Conservation (phyloP, 441 rosid genomes). For the Theobroma grandiflorum region DNA sequence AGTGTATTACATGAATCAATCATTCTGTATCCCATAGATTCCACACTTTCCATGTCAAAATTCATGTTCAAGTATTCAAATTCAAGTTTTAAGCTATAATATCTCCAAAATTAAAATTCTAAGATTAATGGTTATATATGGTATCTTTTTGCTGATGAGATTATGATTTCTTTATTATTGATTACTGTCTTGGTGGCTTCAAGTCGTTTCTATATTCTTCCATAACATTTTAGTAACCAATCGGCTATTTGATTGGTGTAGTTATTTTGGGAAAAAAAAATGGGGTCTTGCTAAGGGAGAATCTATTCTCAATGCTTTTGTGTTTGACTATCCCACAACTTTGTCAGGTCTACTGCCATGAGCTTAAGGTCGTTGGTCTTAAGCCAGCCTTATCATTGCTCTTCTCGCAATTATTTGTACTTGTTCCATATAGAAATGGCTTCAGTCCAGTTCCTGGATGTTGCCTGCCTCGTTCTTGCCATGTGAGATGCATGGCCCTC, state of each 20-base stretch:
- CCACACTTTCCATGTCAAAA: too few species aligned
- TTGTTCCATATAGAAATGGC: background rate
- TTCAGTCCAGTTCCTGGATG: background rate
- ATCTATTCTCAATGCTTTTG: conserved; percentile 3
- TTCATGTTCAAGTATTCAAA: too few species aligned
- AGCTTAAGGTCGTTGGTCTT: background rate
- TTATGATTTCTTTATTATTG: background rate
- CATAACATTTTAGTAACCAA: background rate
- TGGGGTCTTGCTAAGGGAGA: background rate
- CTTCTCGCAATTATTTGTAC: conserved; percentile 17
- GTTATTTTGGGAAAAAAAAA: background rate
- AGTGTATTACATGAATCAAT: too few species aligned
- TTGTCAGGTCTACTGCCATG: background rate
- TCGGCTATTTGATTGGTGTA: background rate
- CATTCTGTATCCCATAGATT: too few species aligned
- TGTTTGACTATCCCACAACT: conserved; percentile 14
- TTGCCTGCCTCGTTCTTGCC: background rate
- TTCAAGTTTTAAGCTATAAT: background rate
- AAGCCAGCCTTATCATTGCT: conserved; percentile 1
- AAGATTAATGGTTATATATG: background rate
- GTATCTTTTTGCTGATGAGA: background rate
- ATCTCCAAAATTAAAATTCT: background rate
- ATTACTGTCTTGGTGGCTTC: background rate
- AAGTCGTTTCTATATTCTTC: background rate
- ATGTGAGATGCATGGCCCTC: conserved; percentile 10